phyloP scores from a whole-genome alignment of 352 stramenopile species.

The Peronospora tabacina region DNA sequence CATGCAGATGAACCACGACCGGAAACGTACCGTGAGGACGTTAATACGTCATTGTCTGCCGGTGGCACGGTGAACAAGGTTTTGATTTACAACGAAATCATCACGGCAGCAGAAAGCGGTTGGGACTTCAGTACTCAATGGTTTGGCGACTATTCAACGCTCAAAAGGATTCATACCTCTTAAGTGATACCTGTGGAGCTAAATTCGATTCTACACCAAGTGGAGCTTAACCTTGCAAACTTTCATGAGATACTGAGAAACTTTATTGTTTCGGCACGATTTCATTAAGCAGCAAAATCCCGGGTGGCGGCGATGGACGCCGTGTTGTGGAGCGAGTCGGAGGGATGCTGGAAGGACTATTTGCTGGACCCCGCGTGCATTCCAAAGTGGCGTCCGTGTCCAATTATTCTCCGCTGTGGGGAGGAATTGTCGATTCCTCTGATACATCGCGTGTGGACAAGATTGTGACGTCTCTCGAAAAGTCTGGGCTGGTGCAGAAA shows the following conservation, averaged over 20 bases:
- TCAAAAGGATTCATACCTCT: constrained; percentile 49
- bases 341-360: constrained; percentile 62
- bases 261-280: constrained; percentile 22
- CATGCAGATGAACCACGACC: constrained; percentile 56
- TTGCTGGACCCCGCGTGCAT: constrained; percentile 40
- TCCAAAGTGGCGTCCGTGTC: constrained; percentile 46
- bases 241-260: constrained; percentile 49
- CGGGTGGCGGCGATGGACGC: constrained; percentile 50
- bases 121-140: constrained; percentile 88
- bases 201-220: constrained; percentile 72
- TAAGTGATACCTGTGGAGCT: constrained; percentile 75
- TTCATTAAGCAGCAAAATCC: constrained; percentile 13
- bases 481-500: constrained; percentile 49
- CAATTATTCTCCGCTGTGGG: constrained; percentile 72
- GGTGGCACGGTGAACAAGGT: constrained; percentile 13
- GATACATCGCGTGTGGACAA: constrained; percentile 32
- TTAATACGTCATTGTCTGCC: constrained; percentile 23
- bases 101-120: constrained; percentile 71
- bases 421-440: constrained; percentile 43
- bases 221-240: constrained; percentile 60
- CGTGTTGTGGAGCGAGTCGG: constrained; percentile 54
- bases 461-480: constrained; percentile 39
- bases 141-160: constrained; percentile 37
- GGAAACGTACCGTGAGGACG: constrained; percentile 82
- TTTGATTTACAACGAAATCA: constrained; percentile 72